Percentiles rank a stretch among this genome's conserved stretches.
Evolutionary conservation across 768 basidiomycete genomes (phyloP).

Genomic region (Boletales sp.): DNA sequence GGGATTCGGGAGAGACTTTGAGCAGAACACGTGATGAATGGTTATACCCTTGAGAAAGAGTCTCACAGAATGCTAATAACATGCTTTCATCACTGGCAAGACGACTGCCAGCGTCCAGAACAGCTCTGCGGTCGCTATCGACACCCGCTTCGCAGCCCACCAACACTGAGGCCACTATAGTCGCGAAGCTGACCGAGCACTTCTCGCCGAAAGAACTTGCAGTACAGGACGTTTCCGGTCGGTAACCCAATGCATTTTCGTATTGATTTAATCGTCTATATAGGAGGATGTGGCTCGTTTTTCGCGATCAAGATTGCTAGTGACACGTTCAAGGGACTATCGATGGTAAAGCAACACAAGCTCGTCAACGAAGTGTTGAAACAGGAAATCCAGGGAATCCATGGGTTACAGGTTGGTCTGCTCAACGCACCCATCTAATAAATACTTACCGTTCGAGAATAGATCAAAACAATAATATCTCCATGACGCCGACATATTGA

Average conservation of each 20-base stretch:
- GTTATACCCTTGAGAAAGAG: no score
- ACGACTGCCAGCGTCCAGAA: conserved; percentile 27
- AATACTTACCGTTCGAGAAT: conserved; percentile 8
- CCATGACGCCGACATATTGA: conserved; percentile 6
- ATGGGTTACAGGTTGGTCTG: conserved; percentile 81
- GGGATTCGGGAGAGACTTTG: neutral
- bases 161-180: conserved; percentile 52
- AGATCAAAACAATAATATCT: conserved; percentile 44
- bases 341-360: conserved; percentile 90
- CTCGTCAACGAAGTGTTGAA: conserved; percentile 84
- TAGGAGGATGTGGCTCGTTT: conserved; percentile 96
- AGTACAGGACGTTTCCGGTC: conserved; percentile 96
- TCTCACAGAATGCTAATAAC: neutral
- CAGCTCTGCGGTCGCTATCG: conserved; percentile 27
- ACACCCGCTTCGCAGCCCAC: conserved; percentile 20
- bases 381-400: conserved; percentile 85
- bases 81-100: conserved; percentile 31
- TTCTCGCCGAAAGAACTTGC: conserved; percentile 79
- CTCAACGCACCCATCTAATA: neutral
- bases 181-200: conserved; percentile 64
- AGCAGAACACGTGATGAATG: conserved; percentile 15
- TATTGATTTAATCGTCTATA: conserved; percentile 5
- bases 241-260: conserved; percentile 17
- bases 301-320: conserved; percentile 91
- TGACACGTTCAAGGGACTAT: conserved; percentile 77